Evolutionary conservation across 2,329 filamentous ascomycete species (phyloP).

Genomic region (Trichoderma sp.): DNA sequence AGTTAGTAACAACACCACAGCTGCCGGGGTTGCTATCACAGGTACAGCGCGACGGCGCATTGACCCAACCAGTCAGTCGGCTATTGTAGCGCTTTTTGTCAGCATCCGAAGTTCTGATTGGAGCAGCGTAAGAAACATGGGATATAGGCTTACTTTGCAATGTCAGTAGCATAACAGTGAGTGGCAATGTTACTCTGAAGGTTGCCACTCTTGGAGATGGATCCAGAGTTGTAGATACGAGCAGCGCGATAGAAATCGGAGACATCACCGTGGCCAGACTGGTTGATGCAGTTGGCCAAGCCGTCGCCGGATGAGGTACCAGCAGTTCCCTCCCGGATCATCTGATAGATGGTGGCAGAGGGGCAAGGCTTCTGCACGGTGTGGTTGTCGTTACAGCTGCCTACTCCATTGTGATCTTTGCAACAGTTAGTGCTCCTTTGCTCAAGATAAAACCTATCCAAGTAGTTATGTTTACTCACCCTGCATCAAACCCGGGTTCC

Average conservation of each 20-base stretch:
- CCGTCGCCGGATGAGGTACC: constrained; percentile 50
- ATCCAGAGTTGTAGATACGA: constrained; percentile 35
- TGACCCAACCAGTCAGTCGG: constrained; percentile 34
- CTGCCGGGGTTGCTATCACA: constrained; percentile 31
- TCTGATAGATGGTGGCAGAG: constrained; percentile 36
- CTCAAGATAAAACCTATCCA: background rate
- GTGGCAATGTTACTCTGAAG: constrained; percentile 31
- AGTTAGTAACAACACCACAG: constrained; percentile 16
- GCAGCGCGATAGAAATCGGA: constrained; percentile 32
- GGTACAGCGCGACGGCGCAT: constrained; percentile 30
- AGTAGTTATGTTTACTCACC: background rate
- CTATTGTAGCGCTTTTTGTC: background rate
- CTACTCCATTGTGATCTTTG: constrained; percentile 42
- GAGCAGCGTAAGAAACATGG: background rate
- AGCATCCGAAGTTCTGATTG: background rate
- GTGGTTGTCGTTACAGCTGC: constrained; percentile 41
- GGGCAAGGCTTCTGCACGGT: constrained; percentile 37
- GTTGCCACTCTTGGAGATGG: constrained; percentile 31
- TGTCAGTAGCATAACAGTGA: constrained; percentile 33
- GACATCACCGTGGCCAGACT: constrained; percentile 16
- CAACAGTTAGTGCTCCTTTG: background rate
- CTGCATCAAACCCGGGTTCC: constrained; percentile 50
- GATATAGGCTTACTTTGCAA: constrained; percentile 30
- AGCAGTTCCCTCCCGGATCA: constrained; percentile 47
- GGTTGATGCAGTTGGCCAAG: constrained; percentile 35